Base-by-base conservation (phyloP, 2,329 filamentous ascomycete species). In the Colletotrichum magnum region DNA sequence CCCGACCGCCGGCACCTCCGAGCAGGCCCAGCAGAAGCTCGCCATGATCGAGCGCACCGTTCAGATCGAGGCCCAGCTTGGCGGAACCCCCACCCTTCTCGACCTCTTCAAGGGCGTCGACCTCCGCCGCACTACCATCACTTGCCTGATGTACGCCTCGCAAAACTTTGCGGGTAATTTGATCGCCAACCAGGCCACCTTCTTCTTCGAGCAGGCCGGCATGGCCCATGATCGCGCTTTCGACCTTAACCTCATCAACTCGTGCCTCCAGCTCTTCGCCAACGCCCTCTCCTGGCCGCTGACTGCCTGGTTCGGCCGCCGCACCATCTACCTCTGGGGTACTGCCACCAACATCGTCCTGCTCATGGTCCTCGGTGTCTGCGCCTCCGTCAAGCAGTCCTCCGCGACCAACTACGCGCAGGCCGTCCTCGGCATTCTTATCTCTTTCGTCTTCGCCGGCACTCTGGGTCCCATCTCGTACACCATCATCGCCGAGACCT, bases 81-180 rank as follows among this genome's bases (percentile, higher is more conserved):
- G 81, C 74, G 81, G 82, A 63, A 75, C 79, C 65, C 85, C 87
- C 48, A 85, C 71, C 70, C 77, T 83, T 28, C 6, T 87, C 13
- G 87, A 89, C 69, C 77, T 89, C 5, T 87, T 83, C 79, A 86
- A 84, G 70, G 87, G 87, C 52, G 85, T 83, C 32, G 87, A 89
- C 71, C 79, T 78, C 58, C 82, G 85, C 75, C 85, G 87, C 68
- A 89, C 87, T 3, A 75, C 83, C 59, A 89, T 89, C 68, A 85
- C 86, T 4, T 88, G 86, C 74, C 79, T 83, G 81, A 84, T 89
- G 7, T 89, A 89, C 77, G 85, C 86, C 1, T 83, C 87, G 21
- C 87, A 89, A 77, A 89, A 89, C 74, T 79, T 90, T 56, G 86
- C 88, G 1, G 88, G 88, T 75, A 90, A 89, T 74, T 74, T 89